Base-by-base conservation (phyloP, 2,329 filamentous ascomycete species). In the Atkinsonella texensis region DNA sequence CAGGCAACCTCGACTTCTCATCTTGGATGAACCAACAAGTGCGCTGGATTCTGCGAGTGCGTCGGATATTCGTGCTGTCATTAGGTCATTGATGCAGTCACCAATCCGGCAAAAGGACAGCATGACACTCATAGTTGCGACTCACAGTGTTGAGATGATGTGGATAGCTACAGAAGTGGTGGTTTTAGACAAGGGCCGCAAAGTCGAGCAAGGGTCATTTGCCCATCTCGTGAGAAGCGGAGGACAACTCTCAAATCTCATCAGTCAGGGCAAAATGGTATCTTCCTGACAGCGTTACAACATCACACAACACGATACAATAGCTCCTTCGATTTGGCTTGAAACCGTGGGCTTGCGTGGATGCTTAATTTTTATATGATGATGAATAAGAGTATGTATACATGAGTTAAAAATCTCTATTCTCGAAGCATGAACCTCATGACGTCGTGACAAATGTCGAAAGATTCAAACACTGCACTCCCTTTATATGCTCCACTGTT, bases 81-180 rank as follows among this genome's bases (percentile, higher is more conserved):
- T 95, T 41, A 65, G 65, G 38, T 61, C 62, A 0, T 66, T 93
- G 1, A 70, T 83, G 12, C 54, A 58, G 1, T 52, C 53, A 20
- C 12, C 20, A 55, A 11, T 33, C n/a, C 12, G 50, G 38, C 55
- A 52, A 53, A 9, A 55, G 3, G 48, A 48, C 11, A 71, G 70
- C 0, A 76, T 88, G 65, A 85, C 85, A 0, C 80, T 95, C 0
- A 73, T 96, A 15, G 76, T 94, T 23, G 84, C 95, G 40, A 95
- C 89, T 47, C 91, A 96, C 67, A 80, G 77, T 52, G 74, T 72
- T 55, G 84, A 91, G 61, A 94, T 95, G 88, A 96, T 97, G 87
- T 75, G 76, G 52, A 78, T 87, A 53, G 86, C 85, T 0, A 83
- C 89, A 62, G 74, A 79, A 44, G 72, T 96, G 8, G 72, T 91